Evolutionary conservation across 495 filamentous ascomycete genomes (phyloP).

Genomic region (Aspergillus sparsus): DNA sequence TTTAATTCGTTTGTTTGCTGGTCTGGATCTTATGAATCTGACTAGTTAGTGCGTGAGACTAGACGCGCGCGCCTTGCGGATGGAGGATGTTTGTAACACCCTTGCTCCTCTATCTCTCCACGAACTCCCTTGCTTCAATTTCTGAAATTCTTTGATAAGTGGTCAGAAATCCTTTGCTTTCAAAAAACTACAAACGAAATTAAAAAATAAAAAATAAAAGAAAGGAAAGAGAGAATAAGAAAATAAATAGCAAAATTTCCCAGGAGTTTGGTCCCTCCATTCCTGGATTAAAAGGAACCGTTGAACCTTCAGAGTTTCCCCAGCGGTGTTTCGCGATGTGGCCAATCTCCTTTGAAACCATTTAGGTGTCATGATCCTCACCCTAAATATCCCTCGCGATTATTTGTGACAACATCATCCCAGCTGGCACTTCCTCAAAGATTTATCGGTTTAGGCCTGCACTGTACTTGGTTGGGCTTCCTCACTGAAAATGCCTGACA

Average conservation of each 20-base stretch:
- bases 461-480: slow-evolving; percentile 22
- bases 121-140: background rate
- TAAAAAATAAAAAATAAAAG: background rate
- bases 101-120: background rate
- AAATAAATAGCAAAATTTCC: background rate
- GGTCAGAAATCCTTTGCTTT: no score
- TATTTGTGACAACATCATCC: slow-evolving; percentile 15
- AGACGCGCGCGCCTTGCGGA: slow-evolving; percentile 11
- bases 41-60: slow-evolving; percentile 9
- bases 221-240: background rate
- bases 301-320: no score
- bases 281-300: no score
- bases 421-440: slow-evolving; percentile 8
- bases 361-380: slow-evolving; percentile 25
- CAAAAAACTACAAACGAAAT: no score
- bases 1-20: slow-evolving; percentile 19
- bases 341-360: slow-evolving; percentile 27
- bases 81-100: slow-evolving; percentile 3
- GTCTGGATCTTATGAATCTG: background rate
- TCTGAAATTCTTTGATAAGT: slow-evolving; percentile 1
- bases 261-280: no score
- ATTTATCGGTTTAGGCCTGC: slow-evolving; percentile 7
- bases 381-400: slow-evolving; percentile 13
- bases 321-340: slow-evolving; percentile 19
- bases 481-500: slow-evolving; percentile 39